Evolutionary conservation across 768 basidiomycete genomes (phyloP), one percentile per base, ranked within the genome.

Genomic region (Roridomyces roridus): DNA sequence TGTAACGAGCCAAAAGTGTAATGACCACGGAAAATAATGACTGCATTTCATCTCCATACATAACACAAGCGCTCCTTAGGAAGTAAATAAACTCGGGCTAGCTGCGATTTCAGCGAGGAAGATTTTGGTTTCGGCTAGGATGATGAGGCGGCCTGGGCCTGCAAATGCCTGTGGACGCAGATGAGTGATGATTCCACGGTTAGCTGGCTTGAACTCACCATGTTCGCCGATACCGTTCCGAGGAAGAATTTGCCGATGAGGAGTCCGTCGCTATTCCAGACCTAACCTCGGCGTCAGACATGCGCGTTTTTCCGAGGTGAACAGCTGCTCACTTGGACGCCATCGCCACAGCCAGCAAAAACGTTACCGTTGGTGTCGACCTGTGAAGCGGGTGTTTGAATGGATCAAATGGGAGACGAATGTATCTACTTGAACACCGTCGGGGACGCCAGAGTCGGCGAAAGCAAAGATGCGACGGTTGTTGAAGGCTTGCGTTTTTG

Each of bases 381-480:
- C 31, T 34, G 31, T 34, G 2, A 15, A 15, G 31, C 15, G 31
- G 11, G 31, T 3, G 2, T 11, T 10, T 34, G 31, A 34, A 15
- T n/a, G 31, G 15, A 15, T 3, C 11, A 34, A 15, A 15, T 34
- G 7, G 31, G 10, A 34, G 31, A 34, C 15, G 31, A 34, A 34
- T 4, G 31, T 11, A 34, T 15, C 15, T 1, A 87, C 75, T 63
- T 87, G 84, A 10, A 90, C 69, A 11, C 89, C 89, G 56, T 91
- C 88, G 6, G 88, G 82, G 23, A 21, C 41, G 45, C 58, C 89
- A 20, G 86, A 76, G 55, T 90, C 89, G 8, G 73, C 65, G 59
- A 84, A 89, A 0, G 88, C 87, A 60, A 91, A 87, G 14, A 89
- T 78, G 5, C 88, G 80, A 21, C 87, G 80, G 65, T 89, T 85